Evolutionary conservation across 2,329 filamentous ascomycete genomes (phyloP).

Genomic region (Ophiostoma montium): DNA sequence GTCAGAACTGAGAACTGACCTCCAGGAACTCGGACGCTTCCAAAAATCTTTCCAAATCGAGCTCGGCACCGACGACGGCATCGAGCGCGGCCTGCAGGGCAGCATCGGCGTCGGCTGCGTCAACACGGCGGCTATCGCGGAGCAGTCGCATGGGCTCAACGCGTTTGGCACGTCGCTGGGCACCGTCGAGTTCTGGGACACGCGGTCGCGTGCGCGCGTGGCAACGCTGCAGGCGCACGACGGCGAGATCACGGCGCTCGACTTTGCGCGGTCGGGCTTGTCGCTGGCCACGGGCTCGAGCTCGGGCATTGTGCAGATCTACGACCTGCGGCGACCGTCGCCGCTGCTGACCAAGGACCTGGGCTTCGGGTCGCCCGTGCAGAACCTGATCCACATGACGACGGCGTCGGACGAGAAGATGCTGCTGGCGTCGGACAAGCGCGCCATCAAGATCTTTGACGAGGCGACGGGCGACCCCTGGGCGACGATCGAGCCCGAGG

Average conservation of each 20-base stretch:
- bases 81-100: slow-evolving; percentile 65
- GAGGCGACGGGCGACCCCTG: slow-evolving; percentile 69
- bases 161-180: slow-evolving; percentile 90
- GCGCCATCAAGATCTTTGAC: slow-evolving; percentile 96
- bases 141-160: slow-evolving; percentile 75
- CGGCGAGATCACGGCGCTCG: slow-evolving; percentile 70
- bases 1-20: neutral
- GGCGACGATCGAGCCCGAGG: slow-evolving; percentile 89
- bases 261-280: slow-evolving; percentile 73
- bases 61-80: slow-evolving; percentile 69
- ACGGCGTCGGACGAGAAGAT: slow-evolving; percentile 67
- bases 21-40: slow-evolving; percentile 65
- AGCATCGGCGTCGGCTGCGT: slow-evolving; percentile 75
- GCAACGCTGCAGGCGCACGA: slow-evolving; percentile 58
- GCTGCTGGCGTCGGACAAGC: slow-evolving; percentile 82
- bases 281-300: slow-evolving; percentile 80
- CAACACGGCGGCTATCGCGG: slow-evolving; percentile 75
- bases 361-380: slow-evolving; percentile 84
- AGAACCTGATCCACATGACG: slow-evolving; percentile 63
- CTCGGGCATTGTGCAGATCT: slow-evolving; percentile 74
- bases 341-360: slow-evolving; percentile 87
- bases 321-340: slow-evolving; percentile 77
- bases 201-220: slow-evolving; percentile 66
- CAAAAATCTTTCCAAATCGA: slow-evolving; percentile 91
- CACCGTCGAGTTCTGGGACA: slow-evolving; percentile 96